phyloP scores from a whole-genome alignment of 805 yeast species.

The Cyberlindnera saturnus region DNA sequence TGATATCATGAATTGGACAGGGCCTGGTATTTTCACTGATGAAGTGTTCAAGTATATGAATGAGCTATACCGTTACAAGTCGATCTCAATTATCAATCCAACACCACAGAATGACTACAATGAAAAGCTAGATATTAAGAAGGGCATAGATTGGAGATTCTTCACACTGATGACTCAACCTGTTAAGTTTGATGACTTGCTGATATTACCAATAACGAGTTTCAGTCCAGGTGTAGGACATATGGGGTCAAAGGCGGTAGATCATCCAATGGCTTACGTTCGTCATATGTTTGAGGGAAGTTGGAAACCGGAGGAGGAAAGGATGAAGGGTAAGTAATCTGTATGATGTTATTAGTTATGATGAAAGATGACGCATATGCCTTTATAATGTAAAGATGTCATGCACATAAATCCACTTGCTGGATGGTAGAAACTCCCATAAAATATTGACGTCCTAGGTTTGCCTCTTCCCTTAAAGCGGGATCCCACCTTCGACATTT shows the following conservation, averaged over 20 bases:
- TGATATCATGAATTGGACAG: constrained; percentile 91
- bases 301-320: constrained; percentile 41
- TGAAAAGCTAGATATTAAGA: constrained; percentile 20
- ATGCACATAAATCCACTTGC: too few relatives aligned
- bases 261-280: constrained; percentile 49
- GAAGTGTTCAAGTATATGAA: constrained; percentile 72
- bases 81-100: constrained; percentile 8
- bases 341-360: neutral
- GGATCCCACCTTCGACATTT: too few relatives aligned
- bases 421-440: too few relatives aligned
- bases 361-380: neutral
- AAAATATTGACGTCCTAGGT: too few relatives aligned
- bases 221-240: constrained; percentile 66
- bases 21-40: constrained; percentile 95
- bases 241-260: constrained; percentile 48
- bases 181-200: constrained; percentile 55
- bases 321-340: constrained; percentile 3
- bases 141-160: constrained; percentile 51
- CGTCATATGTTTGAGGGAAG: constrained; percentile 59
- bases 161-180: constrained; percentile 57
- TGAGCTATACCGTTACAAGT: constrained; percentile 27
- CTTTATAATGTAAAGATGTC: too few relatives aligned
- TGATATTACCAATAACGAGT: constrained; percentile 65
- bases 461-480: too few relatives aligned
- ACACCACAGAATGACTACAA: constrained; percentile 22